These are phyloP conservation scores for Whalleya microplaca DNA, from an alignment of 2,329 filamentous ascomycete genomes.

Conservation along the genomic window DNA sequence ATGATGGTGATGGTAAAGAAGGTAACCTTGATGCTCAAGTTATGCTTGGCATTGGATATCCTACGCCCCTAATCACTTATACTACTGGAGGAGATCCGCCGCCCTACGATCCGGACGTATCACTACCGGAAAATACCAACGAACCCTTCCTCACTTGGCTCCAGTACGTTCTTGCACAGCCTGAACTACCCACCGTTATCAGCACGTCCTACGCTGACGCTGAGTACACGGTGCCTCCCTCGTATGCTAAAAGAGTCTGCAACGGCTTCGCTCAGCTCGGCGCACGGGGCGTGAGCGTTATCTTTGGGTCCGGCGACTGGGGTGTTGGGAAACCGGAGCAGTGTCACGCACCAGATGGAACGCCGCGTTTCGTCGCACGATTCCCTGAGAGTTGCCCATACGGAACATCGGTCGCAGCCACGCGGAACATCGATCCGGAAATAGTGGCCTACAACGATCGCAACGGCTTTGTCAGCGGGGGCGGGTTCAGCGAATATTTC, in stretches of 20 bases:
- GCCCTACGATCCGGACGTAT: slow-evolving; percentile 11
- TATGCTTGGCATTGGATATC: slow-evolving; percentile 16
- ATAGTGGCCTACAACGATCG: slow-evolving; percentile 49
- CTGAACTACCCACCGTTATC: slow-evolving; percentile 62
- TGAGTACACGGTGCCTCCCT: slow-evolving; percentile 63
- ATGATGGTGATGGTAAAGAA: slow-evolving; percentile 4
- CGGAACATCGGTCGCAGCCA: slow-evolving; percentile 35
- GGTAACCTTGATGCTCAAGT: slow-evolving; percentile 22
- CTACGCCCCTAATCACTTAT: slow-evolving; percentile 15
- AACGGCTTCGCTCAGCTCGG: slow-evolving; percentile 65
- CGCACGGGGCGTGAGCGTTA: slow-evolving; percentile 63
- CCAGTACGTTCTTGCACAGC: slow-evolving; percentile 57
- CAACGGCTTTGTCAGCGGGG: slow-evolving; percentile 52
- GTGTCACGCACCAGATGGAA: slow-evolving; percentile 54
- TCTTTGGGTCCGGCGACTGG: slow-evolving; percentile 64
- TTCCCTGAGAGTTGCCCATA: slow-evolving; percentile 55
- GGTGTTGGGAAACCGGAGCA: slow-evolving; percentile 58
- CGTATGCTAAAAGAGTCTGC: slow-evolving; percentile 63
- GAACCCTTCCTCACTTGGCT: slow-evolving; percentile 72
- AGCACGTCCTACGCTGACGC: slow-evolving; percentile 70
- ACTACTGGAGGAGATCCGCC: slow-evolving; percentile 13
- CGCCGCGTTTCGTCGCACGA: slow-evolving; percentile 50
- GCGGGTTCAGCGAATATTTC: slow-evolving; percentile 57
- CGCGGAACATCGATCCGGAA: slow-evolving; percentile 22
- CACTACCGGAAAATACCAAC: slow-evolving; percentile 51